Base-by-base conservation (phyloP, 768 basidiomycete genomes). In the Phaeotremella skinneri region DNA sequence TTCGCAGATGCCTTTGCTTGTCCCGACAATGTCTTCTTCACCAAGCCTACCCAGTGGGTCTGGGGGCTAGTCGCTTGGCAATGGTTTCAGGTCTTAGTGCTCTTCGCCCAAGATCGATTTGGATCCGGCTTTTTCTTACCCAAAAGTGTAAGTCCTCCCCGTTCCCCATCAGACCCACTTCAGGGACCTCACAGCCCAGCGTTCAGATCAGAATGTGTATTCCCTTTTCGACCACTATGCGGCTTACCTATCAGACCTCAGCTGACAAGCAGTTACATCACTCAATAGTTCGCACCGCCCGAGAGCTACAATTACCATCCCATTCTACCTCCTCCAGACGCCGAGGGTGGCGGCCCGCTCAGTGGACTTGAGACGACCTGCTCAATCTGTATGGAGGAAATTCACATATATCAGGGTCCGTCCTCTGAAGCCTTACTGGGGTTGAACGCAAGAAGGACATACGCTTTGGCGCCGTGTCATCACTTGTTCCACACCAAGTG, bases 401-500 rank as follows among this genome's bases (percentile, higher is more conserved):
- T 93, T 62, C 69, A 83, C 39, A 73, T 83, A 43, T 78, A 81
- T 43, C 47, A 66, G 37, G 56, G 71, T 55, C 75, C 70, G 27
- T 68, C 70, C 23, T 75, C 69, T 39, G 73, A 77, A 20, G 69
- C 62, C 13, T 62, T 74, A 37, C 57, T 76, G 23, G 80, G 79
- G 29, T 81, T 80, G 39, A 63, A 65, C 41, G 75, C 75, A 52
- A 81, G 85, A 64, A 85, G 86, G 74, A 82, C 79, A 55, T 93
- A 92, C 65, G 91, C 91, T 70, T 78, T 91, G 60, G 90, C 91
- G 1, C 91, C 91, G 1, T 93, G 91, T 78, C 84, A 87, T 69
- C 91, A 93, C 81, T 69, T 92, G 64, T 93, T 93, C 76, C 91
- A 93, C 69, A 91, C 90, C 0, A 86, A 87, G 21, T 93, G 91